These are phyloP conservation scores for Rhazya stricta DNA, from an alignment of 257 asterid genomes.

Conservation along the genomic window DNA sequence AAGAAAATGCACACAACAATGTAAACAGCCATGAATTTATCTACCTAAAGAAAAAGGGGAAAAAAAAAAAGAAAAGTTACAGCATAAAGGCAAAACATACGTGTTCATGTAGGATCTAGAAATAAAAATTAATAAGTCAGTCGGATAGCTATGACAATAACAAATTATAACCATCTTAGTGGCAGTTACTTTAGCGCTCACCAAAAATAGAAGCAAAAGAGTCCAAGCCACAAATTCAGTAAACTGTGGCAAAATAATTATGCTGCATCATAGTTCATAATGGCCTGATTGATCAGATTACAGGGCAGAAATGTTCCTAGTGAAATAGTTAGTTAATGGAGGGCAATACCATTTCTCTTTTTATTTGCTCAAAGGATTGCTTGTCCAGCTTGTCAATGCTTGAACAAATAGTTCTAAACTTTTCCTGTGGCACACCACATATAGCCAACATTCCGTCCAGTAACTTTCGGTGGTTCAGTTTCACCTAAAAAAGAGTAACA, in stretches of 20 bases:
- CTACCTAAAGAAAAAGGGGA: too few relatives aligned
- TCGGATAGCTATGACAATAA: neutral
- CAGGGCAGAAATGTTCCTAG: neutral
- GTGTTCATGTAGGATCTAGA: neutral
- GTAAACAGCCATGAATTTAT: neutral
- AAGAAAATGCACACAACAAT: neutral
- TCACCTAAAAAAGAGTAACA: slow-evolving; percentile 51
- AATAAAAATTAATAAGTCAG: neutral
- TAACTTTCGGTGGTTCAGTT: slow-evolving; percentile 81
- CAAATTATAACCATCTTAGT: neutral
- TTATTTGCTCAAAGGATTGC: slow-evolving; percentile 82
- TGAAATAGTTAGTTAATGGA: slow-evolving; percentile 1
- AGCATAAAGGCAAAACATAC: neutral
- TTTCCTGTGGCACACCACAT: slow-evolving; percentile 87
- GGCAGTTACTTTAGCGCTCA: neutral
- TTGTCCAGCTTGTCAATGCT: slow-evolving; percentile 97
- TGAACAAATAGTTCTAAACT: slow-evolving; percentile 84
- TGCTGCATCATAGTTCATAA: neutral
- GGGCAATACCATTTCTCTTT: slow-evolving; percentile 78
- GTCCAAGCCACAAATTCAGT: neutral
- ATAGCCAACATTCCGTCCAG: slow-evolving; percentile 92
- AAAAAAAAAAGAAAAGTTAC: neutral
- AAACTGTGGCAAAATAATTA: too few relatives aligned
- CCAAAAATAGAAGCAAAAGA: neutral
- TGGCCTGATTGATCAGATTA: neutral